Evolutionary conservation across 2,329 filamentous ascomycete genomes (phyloP).

Genomic region (Venturia effusa): DNA sequence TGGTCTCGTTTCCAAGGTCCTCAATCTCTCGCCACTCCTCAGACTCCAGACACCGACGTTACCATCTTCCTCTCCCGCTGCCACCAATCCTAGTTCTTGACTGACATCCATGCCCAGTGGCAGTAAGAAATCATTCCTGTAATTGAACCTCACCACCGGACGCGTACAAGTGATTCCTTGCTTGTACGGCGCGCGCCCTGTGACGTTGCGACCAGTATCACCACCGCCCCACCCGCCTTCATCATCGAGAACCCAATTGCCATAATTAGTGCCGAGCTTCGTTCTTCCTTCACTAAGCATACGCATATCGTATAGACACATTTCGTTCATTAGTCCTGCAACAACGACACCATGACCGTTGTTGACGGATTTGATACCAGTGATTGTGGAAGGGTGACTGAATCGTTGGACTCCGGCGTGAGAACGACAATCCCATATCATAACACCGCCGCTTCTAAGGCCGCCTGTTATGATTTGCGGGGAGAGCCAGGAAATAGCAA

Average conservation of each 20-base stretch:
- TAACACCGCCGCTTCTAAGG: constrained; percentile 22
- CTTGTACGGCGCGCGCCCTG: not conserved
- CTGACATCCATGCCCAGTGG: constrained; percentile 22
- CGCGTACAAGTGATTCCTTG: not conserved
- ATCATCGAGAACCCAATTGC: not conserved
- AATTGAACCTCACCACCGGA: constrained; percentile 20
- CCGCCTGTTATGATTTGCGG: constrained; percentile 22
- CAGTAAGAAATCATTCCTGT: constrained; percentile 19
- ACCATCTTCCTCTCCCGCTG: constrained; percentile 18
- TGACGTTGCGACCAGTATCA: not conserved
- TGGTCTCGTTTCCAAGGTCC: not conserved
- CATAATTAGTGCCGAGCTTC: not conserved
- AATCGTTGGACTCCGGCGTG: constrained; percentile 11
- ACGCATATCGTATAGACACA: constrained; percentile 22
- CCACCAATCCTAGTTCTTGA: constrained; percentile 21
- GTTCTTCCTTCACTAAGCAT: not conserved
- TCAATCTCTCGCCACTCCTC: not conserved
- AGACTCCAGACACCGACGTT: constrained; percentile 13
- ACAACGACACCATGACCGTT: constrained; percentile 12
- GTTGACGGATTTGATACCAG: constrained; percentile 10
- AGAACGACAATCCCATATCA: constrained; percentile 18
- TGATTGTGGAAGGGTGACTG: constrained; percentile 13
- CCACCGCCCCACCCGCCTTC: not conserved
- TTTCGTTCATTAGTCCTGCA: constrained; percentile 13
- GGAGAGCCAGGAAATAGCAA: constrained; percentile 25